Evolutionary conservation across 176 grass and related monocot genomes (phyloP).

Genomic region (Themeda triandra): DNA sequence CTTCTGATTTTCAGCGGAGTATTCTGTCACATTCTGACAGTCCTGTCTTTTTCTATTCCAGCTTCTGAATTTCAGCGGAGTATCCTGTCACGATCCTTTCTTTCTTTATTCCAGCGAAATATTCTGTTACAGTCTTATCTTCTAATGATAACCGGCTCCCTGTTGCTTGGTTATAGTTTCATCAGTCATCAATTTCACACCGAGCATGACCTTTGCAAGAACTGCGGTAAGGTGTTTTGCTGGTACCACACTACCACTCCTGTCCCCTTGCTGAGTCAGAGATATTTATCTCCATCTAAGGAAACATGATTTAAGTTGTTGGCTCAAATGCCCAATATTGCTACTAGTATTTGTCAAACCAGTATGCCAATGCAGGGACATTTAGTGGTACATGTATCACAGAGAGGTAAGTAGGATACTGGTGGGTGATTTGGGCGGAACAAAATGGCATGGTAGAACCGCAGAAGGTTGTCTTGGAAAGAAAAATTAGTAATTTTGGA

Average conservation of each 20-base stretch:
- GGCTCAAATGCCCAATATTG: too few species aligned
- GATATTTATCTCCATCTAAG: background rate
- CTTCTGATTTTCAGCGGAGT: background rate
- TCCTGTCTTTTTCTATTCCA: too few species aligned
- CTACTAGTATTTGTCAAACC: too few species aligned
- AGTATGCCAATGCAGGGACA: background rate
- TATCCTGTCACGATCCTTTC: background rate
- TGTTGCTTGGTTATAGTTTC: constrained; percentile 1
- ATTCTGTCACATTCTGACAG: background rate
- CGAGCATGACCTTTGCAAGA: background rate
- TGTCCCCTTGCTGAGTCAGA: background rate
- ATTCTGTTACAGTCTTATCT: constrained; percentile 16
- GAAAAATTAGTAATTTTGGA: background rate
- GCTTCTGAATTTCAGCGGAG: too few species aligned
- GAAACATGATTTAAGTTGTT: background rate
- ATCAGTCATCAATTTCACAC: background rate
- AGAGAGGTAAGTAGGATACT: background rate
- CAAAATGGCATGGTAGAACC: background rate
- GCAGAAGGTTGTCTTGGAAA: background rate
- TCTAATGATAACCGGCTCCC: background rate
- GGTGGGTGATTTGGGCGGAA: background rate
- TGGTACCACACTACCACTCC: background rate
- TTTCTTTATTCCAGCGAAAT: background rate
- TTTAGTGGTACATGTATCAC: background rate
- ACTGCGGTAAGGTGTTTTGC: background rate